Evolutionary conservation across 2,329 filamentous ascomycete species (phyloP).

Genomic region (Catunica adiposa): DNA sequence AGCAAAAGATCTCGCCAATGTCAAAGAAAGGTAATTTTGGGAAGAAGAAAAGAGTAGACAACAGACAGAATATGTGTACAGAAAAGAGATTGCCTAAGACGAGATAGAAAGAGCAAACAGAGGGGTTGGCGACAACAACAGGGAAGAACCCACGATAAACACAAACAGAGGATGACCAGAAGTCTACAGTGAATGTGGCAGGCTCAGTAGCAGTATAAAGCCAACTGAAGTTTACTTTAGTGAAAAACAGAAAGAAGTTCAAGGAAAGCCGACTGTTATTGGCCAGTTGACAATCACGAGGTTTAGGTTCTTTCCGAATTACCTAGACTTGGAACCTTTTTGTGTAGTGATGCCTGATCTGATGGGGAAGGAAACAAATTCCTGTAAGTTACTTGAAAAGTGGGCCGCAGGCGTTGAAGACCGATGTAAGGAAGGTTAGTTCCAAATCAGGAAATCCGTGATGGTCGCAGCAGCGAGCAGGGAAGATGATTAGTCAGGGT

Average conservation of each 20-base stretch:
- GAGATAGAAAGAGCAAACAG: slow-evolving; percentile 9
- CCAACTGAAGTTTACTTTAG: neutral
- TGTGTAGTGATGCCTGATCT: neutral
- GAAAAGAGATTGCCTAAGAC: neutral
- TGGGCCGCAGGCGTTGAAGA: neutral
- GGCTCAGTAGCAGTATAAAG: neutral
- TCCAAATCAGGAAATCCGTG: neutral
- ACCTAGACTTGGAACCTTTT: no score
- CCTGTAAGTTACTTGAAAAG: neutral
- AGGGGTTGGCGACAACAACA: slow-evolving; percentile 2
- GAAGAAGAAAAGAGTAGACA: slow-evolving; percentile 4
- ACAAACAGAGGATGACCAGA: neutral
- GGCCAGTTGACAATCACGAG: neutral
- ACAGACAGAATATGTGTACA: neutral
- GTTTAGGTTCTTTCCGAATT: neutral
- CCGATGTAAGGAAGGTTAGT: neutral
- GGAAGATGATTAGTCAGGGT: neutral
- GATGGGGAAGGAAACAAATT: neutral
- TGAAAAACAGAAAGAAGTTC: neutral
- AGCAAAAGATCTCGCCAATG: neutral
- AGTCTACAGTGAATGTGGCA: neutral
- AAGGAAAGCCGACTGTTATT: neutral
- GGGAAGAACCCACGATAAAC: neutral
- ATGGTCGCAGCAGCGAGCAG: neutral
- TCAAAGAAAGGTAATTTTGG: neutral